Evolutionary conservation across 768 basidiomycete species (phyloP).

Genomic region (Suillus weaverae): DNA sequence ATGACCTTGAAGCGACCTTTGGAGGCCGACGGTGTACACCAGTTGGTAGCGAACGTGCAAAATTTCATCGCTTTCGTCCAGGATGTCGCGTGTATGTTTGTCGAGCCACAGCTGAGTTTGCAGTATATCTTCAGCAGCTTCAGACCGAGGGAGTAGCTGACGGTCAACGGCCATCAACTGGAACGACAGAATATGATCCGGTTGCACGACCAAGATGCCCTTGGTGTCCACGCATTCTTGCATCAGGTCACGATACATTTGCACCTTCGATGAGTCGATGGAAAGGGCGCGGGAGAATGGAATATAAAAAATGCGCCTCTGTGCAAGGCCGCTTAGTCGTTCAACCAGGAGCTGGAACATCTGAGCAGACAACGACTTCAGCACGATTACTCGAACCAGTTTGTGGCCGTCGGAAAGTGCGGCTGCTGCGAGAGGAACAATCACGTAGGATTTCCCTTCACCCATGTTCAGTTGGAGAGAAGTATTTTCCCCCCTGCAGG

Average conservation of each 20-base stretch:
- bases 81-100: neutral
- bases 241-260: constrained; percentile 22
- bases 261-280: constrained; percentile 17
- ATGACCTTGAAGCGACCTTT: neutral
- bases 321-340: constrained; percentile 24
- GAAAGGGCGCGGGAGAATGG: constrained; percentile 26
- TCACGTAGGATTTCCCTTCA: constrained; percentile 34
- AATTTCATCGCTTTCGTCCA: neutral
- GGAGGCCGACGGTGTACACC: neutral
- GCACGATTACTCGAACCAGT: constrained; percentile 29
- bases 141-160: constrained; percentile 13
- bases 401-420: constrained; percentile 24
- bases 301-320: constrained; percentile 29
- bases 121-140: constrained; percentile 24
- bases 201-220: constrained; percentile 29
- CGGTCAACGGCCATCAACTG: constrained; percentile 25
- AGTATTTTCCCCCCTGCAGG: constrained; percentile 16
- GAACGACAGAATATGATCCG: constrained; percentile 34
- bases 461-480: constrained; percentile 34
- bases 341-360: constrained; percentile 29
- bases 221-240: constrained; percentile 18
- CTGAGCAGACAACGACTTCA: constrained; percentile 26
- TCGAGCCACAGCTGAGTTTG: constrained; percentile 16
- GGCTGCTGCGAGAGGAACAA: constrained; percentile 26
- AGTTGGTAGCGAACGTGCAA: neutral